Conservation (phyloP, 768 basidiomycete species). For the Crepidotus variabilis region DNA sequence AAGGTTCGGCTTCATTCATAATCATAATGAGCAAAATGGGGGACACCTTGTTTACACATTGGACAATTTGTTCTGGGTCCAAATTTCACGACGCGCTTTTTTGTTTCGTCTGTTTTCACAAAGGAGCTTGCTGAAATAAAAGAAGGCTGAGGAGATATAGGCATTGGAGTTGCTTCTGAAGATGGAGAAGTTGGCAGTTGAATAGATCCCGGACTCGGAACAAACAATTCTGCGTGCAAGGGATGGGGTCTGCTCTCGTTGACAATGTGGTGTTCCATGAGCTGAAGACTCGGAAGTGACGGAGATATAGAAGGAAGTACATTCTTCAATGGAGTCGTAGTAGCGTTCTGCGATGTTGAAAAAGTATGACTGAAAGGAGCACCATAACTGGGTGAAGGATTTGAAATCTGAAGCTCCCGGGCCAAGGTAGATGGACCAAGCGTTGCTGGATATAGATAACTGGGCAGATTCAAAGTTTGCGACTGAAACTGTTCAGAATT, state of each 20-base stretch:
- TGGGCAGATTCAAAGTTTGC: no score
- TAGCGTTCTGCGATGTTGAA: no score
- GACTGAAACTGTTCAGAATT: no score
- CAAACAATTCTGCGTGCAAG: not conserved
- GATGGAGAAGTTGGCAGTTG: constrained; percentile 10
- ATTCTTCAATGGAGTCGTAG: no score
- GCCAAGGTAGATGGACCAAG: no score
- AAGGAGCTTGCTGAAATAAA: constrained; percentile 9
- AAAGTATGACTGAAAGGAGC: no score
- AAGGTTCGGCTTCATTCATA: not conserved
- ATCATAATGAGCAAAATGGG: constrained; percentile 20
- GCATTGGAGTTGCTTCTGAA: constrained; percentile 16
- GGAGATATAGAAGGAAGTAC: no score
- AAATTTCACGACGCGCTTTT: constrained; percentile 25
- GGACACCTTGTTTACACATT: constrained; percentile 23
- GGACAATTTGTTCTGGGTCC: constrained; percentile 28
- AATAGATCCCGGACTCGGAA: not conserved
- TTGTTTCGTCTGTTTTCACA: constrained; percentile 11
- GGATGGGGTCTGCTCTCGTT: not conserved
- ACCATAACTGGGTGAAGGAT: no score
- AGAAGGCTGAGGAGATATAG: constrained; percentile 21
- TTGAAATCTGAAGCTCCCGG: no score
- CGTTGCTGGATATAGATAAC: no score
- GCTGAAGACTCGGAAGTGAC: no score
- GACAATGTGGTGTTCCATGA: no score